Conservation (phyloP, 768 basidiomycete species). For the Hericium erinaceus region DNA sequence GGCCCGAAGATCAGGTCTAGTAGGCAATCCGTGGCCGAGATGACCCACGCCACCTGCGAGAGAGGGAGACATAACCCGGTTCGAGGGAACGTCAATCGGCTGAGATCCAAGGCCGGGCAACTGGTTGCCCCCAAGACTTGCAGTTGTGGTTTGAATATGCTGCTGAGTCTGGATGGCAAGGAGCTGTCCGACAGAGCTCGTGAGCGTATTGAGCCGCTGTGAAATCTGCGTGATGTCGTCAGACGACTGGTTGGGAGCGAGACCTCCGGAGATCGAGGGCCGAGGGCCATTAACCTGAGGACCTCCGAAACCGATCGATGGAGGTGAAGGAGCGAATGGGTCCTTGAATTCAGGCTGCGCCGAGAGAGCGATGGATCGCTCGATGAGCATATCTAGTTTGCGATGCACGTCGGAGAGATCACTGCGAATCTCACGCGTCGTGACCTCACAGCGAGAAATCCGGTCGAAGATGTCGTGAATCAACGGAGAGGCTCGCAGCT, state of each 20-base stretch:
- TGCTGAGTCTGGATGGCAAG: conserved; percentile 72
- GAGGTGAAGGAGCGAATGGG: conserved; percentile 51
- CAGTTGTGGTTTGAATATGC: conserved; percentile 22
- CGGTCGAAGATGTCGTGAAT: conserved; percentile 73
- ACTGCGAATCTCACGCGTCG: conserved; percentile 62
- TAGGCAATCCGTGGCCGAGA: conserved; percentile 54
- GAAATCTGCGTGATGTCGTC: conserved; percentile 74
- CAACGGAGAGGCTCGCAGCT: conserved; percentile 67
- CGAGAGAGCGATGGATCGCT: conserved; percentile 42
- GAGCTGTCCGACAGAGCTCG: conserved; percentile 79
- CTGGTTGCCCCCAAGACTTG: conserved; percentile 19
- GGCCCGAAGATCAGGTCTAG: conserved; percentile 54
- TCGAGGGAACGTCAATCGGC: conserved; percentile 36
- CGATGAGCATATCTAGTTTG: conserved; percentile 70
- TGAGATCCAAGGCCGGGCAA: conserved; percentile 23
- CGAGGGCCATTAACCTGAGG: conserved; percentile 38
- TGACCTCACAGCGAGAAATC: conserved; percentile 59
- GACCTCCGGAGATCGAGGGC: conserved; percentile 54
- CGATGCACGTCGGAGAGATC: conserved; percentile 66
- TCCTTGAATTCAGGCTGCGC: conserved; percentile 68
- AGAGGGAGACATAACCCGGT: conserved; percentile 29
- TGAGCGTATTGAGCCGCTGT: conserved; percentile 69
- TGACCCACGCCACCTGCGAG: conserved; percentile 29
- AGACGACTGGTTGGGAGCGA: conserved; percentile 63
- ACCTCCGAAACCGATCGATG: conserved; percentile 15